Conservation (phyloP, 108 stramenopile species). For the Skeletonema menzelii region DNA sequence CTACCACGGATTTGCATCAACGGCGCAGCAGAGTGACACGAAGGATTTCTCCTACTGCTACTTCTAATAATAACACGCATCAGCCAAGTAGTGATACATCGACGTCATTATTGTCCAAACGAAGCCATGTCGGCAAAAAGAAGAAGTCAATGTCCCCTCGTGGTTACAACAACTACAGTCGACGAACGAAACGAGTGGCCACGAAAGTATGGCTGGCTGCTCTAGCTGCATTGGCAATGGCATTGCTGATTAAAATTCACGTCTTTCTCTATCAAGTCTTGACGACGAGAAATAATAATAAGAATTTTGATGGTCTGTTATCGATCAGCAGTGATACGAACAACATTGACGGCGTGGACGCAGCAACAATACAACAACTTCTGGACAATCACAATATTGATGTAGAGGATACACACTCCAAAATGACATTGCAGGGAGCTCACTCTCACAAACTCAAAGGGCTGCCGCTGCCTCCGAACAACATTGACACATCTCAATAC, state of each 20-base stretch:
- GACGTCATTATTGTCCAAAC: not conserved
- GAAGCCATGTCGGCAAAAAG: conserved; percentile 1
- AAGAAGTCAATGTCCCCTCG: no score
- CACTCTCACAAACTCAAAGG: conserved; percentile 8
- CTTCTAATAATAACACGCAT: no score
- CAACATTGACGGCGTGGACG: not conserved
- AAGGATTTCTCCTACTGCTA: no score
- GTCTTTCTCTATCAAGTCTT: conserved; percentile 15
- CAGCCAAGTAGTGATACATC: no score
- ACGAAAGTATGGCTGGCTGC: conserved; percentile 32
- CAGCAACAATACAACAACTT: not conserved
- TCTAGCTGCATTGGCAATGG: conserved; percentile 18
- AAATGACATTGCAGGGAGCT: conserved; percentile 24
- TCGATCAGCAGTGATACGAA: not conserved
- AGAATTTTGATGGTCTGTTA: no score
- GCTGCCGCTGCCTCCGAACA: no score
- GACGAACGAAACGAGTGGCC: conserved; percentile 15
- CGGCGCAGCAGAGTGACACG: conserved; percentile 20
- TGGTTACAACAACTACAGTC: not conserved
- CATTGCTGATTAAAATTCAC: conserved; percentile 25
- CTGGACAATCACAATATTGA: not conserved
- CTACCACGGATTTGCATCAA: conserved; percentile 26
- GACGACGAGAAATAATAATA: not conserved
- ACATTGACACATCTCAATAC: conserved; percentile 53
- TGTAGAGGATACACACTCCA: not conserved